A percentile compares a stretch with the other conserved stretches of the same genome.
Evolutionary conservation across 1,284 basidiomycete species (phyloP).

Genomic region (Ceratobasidium sp.): DNA sequence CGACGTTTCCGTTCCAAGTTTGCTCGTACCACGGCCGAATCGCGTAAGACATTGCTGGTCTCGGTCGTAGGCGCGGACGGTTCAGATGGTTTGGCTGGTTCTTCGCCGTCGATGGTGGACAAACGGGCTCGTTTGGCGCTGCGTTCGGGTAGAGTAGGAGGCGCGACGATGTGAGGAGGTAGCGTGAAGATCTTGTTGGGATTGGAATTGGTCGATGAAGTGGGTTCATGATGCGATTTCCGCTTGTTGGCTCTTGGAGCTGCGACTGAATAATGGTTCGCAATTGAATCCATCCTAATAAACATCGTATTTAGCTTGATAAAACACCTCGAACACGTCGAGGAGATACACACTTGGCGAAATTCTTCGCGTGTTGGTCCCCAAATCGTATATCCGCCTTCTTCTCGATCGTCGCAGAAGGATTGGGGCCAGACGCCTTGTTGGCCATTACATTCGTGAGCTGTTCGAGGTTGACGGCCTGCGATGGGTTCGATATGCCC

Average conservation of each 20-base stretch:
- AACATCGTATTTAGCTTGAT: background rate
- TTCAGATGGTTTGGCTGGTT: background rate
- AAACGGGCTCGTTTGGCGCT: slow-evolving; percentile 38
- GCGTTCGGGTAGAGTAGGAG: slow-evolving; percentile 30
- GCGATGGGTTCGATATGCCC: slow-evolving; percentile 55
- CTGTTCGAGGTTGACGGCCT: slow-evolving; percentile 37
- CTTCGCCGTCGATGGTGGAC: slow-evolving; percentile 34
- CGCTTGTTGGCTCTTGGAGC: slow-evolving; percentile 56
- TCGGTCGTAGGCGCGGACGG: slow-evolving; percentile 2
- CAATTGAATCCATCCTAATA: slow-evolving; percentile 83
- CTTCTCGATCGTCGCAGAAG: slow-evolving; percentile 6
- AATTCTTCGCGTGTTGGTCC: slow-evolving; percentile 72
- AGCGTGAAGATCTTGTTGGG: slow-evolving; percentile 32
- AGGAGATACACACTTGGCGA: slow-evolving; percentile 62
- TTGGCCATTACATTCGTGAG: slow-evolving; percentile 23
- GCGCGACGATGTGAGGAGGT: slow-evolving; percentile 20
- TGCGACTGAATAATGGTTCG: slow-evolving; percentile 70
- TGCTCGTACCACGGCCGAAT: slow-evolving; percentile 30
- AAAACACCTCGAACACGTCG: too few species aligned
- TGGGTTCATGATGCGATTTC: slow-evolving; percentile 50
- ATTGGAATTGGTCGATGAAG: slow-evolving; percentile 25
- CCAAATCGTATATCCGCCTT: slow-evolving; percentile 62
- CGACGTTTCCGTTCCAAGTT: slow-evolving; percentile 33
- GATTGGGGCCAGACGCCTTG: slow-evolving; percentile 13
- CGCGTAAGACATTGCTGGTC: slow-evolving; percentile 1